A percentile compares a stretch with the other conserved stretches of the same genome.
phyloP scores from a whole-genome alignment of 2,329 filamentous ascomycete species.

The Mycosphaerella sp. region DNA sequence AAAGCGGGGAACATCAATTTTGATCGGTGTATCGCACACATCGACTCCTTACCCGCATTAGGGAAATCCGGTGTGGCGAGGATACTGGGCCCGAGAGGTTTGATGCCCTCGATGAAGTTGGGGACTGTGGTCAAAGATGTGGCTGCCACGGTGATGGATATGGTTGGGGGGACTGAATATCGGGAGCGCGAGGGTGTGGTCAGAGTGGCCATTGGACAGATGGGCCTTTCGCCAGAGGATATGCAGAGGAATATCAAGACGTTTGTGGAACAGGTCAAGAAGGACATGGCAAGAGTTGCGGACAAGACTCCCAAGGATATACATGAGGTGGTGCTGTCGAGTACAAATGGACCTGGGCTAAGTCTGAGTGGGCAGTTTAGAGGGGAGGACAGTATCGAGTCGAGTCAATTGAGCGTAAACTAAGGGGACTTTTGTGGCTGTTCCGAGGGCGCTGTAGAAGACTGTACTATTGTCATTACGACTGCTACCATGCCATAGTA shows the following conservation, averaged over 20 bases:
- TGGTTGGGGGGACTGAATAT: constrained; percentile 80
- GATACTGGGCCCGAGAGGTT: constrained; percentile 75
- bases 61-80: constrained; percentile 74
- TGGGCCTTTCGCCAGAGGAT: constrained; percentile 82
- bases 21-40: constrained; percentile 82
- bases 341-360: constrained; percentile 80
- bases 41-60: constrained; percentile 67
- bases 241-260: constrained; percentile 76
- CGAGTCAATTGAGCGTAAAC: constrained; percentile 31
- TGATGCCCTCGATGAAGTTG: constrained; percentile 87
- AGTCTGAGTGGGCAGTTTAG: constrained; percentile 75
- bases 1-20: constrained; percentile 73
- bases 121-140: constrained; percentile 85
- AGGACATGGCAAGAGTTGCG: constrained; percentile 61
- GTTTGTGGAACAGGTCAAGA: constrained; percentile 69
- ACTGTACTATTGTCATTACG: too few species aligned
- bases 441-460: too few species aligned
- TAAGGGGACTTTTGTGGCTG: too few species aligned
- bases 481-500: too few species aligned
- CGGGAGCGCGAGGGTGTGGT: constrained; percentile 79
- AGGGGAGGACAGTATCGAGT: constrained; percentile 47
- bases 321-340: constrained; percentile 72
- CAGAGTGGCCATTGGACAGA: constrained; percentile 81
- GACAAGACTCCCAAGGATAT: constrained; percentile 65
- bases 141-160: constrained; percentile 64